Conservation (phyloP, 2,329 filamentous ascomycete genomes). For the Zasmidium cellare region DNA sequence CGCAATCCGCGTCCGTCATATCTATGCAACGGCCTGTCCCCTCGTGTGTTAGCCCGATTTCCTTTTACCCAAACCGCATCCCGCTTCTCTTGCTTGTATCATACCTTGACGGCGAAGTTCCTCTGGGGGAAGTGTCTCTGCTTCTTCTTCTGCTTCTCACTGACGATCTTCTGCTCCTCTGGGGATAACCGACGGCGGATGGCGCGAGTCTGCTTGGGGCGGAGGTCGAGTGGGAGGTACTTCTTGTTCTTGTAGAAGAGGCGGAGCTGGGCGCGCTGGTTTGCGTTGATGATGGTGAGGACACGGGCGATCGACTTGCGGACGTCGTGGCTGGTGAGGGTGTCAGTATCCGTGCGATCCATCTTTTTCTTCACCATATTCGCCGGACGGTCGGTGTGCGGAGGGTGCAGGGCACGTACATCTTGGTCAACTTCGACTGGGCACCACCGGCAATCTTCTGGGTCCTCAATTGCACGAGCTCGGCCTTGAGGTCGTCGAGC, state of each 20-base stretch:
- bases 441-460: constrained; percentile 96
- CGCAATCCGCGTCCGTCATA: constrained; percentile 13
- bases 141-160: constrained; percentile 97
- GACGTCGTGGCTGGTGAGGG: constrained; percentile 77
- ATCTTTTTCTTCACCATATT: neutral
- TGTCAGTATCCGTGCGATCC: constrained; percentile 17
- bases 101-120: constrained; percentile 98
- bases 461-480: constrained; percentile 93
- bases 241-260: constrained; percentile 99
- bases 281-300: constrained; percentile 99
- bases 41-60: constrained; percentile 8
- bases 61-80: neutral
- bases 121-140: constrained; percentile 94
- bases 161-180: constrained; percentile 79
- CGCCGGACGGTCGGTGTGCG: neutral
- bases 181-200: constrained; percentile 93
- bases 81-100: constrained; percentile 14
- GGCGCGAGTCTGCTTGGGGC: constrained; percentile 96
- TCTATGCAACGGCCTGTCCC: constrained; percentile 17
- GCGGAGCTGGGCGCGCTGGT: constrained; percentile 96
- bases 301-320: constrained; percentile 99
- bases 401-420: constrained; percentile 60
- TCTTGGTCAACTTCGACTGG: constrained; percentile 94
- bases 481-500: constrained; percentile 90
- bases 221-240: constrained; percentile 97